Conservation (phyloP, 1,139 yeast species). For the Scheffersomyces insectosa region DNA sequence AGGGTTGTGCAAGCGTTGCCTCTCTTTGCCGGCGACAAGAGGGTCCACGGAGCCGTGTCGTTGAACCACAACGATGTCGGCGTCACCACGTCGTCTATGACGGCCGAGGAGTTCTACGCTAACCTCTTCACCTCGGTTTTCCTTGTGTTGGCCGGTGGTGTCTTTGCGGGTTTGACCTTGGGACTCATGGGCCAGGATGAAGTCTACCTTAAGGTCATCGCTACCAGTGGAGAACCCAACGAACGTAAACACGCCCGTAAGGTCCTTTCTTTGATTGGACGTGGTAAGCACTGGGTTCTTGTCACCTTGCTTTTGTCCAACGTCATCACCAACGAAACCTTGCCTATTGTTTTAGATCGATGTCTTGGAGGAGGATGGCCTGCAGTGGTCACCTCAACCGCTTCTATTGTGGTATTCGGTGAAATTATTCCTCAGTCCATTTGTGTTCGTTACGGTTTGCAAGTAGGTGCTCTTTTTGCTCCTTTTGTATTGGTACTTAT, state of each 20-base stretch:
- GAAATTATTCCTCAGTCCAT: conserved; percentile 95
- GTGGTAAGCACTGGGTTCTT: conserved; percentile 97
- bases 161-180: conserved; percentile 91
- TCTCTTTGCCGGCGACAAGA: conserved; percentile 5
- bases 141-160: conserved; percentile 87
- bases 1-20: conserved; percentile 21
- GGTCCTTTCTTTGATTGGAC: conserved; percentile 69
- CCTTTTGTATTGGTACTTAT: conserved; percentile 84
- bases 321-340: conserved; percentile 92
- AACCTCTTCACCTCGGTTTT: conserved; percentile 60
- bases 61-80: conserved; percentile 3
- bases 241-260: conserved; percentile 75
- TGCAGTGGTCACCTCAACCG: conserved; percentile 91
- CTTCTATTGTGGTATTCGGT: conserved; percentile 90
- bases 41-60: background rate
- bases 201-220: conserved; percentile 76
- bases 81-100: conserved; percentile 17
- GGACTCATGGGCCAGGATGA: conserved; percentile 99
- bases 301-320: conserved; percentile 84
- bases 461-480: conserved; percentile 86
- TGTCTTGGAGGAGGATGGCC: conserved; percentile 98
- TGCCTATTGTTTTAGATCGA: conserved; percentile 90
- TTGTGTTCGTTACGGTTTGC: conserved; percentile 89
- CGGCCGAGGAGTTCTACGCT: conserved; percentile 49
- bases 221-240: conserved; percentile 52